Base-by-base conservation (phyloP, 768 basidiomycete genomes). In the Cubamyces lactineus region DNA sequence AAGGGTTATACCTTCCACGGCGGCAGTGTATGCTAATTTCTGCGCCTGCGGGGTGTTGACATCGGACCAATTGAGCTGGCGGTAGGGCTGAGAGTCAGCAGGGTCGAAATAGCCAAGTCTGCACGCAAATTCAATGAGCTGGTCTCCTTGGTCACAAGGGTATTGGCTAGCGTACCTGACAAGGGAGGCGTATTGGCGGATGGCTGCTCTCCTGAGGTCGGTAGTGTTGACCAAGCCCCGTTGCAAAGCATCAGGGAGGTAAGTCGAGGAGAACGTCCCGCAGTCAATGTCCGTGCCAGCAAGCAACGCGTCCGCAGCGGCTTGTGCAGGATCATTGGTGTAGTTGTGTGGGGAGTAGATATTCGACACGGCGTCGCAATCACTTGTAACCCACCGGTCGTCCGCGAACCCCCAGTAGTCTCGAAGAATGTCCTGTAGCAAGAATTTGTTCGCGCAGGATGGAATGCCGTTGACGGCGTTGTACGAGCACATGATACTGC, bases 401-500 rank as follows among this genome's bases (percentile, higher is more conserved):
- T 80, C 77, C 16, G 61, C 48, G 63, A 84, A 83, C 13, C 79
- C 80, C 79, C 81, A 85, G 49, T 74, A 71, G 56, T 83, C 83
- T 17, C 84, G 76, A 23, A 84, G 68, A 24, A 86, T 69, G 30
- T 75, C 74, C 67, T 85, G 82, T 34, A 86, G 74, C 28, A 86
- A 74, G 66, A 80, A 85, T 1, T 78, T 75, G 66, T 77, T 79
- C 21, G 82, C 84, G 66, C 85, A 86, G 0, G 81, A 76, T 4
- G 85, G 84, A 30, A 86, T 70, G 2, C 85, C 85, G 61, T 86
- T 85, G 19, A 86, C 82, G 11, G 84, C 79, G 62, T 86, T 86
- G 68, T 86, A 86, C 63, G 80, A 82, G 75, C 84, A 86, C 84
- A 86, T 86, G 39, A 85, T 75, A n/a, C 81, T 81, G 2, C 77